Evolutionary conservation across 192 early-diverging fungal genomes (phyloP).

Genomic region (Backusella parvicylindrica): DNA sequence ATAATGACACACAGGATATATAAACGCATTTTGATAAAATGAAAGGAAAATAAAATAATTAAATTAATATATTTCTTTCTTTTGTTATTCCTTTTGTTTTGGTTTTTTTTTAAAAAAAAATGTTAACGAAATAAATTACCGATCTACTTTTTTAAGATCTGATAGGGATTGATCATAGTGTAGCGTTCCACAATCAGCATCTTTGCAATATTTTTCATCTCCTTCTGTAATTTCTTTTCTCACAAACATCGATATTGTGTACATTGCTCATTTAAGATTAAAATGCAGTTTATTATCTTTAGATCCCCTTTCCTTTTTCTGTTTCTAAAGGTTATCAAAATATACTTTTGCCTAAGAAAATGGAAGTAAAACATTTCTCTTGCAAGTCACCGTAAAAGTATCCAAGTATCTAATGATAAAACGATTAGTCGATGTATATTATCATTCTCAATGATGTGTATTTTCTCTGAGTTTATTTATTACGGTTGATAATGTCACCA

Average conservation of each 20-base stretch:
- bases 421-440: too few relatives aligned
- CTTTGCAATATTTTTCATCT: neutral
- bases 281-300: too few relatives aligned
- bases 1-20: neutral
- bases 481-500: too few relatives aligned
- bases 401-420: too few relatives aligned
- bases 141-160: constrained; percentile 3
- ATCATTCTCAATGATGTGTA: too few relatives aligned
- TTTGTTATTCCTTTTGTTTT: neutral
- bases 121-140: neutral
- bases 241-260: neutral
- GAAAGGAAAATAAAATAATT: neutral
- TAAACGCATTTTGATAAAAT: neutral
- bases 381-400: neutral
- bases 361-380: neutral
- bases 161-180: neutral
- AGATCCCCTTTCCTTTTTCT: neutral
- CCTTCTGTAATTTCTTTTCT: neutral
- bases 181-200: neutral
- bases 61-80: neutral
- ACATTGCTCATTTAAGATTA: too few relatives aligned
- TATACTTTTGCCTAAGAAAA: neutral
- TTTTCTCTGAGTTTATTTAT: too few relatives aligned
- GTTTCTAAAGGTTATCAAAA: neutral
- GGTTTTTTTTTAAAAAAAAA: neutral